These are phyloP conservation scores for Aspergillus panamensis DNA, from an alignment of 495 filamentous ascomycete species.

Conservation along the genomic window DNA sequence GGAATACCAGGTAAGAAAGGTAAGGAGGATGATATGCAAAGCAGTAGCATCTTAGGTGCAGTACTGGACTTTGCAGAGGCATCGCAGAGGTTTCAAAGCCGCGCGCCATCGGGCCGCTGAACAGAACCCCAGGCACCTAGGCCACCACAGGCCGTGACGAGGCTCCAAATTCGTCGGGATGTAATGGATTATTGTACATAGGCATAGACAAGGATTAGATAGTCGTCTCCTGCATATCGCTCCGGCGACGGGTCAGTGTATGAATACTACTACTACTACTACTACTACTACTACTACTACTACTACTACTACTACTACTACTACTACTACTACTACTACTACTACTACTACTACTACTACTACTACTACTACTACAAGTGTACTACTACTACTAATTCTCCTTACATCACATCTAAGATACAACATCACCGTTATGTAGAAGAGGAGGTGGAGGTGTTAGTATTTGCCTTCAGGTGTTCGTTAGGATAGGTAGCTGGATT, in stretches of 20 bases:
- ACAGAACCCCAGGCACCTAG: conserved; percentile 23
- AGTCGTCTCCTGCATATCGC: conserved; percentile 20
- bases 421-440: too few species aligned
- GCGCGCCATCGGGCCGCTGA: conserved; percentile 30
- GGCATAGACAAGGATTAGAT: conserved; percentile 17
- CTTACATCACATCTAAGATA: too few species aligned
- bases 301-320: too few species aligned
- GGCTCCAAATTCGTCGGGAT: conserved; percentile 25
- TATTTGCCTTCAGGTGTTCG: too few species aligned
- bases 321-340: too few species aligned
- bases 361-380: too few species aligned
- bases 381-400: too few species aligned
- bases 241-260: conserved; percentile 19
- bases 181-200: conserved; percentile 19
- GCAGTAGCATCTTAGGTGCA: conserved; percentile 20
- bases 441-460: too few species aligned
- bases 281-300: too few species aligned
- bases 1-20: conserved; percentile 26
- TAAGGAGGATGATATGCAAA: conserved; percentile 24
- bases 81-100: conserved; percentile 30
- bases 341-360: too few species aligned
- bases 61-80: conserved; percentile 32
- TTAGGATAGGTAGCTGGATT: too few species aligned
- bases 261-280: neutral
- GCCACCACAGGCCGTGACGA: conserved; percentile 30